A percentile compares a stretch with the other conserved stretches of the same genome.
Conservation (phyloP, 75 land plant genomes). For the Larix kaempferi region DNA sequence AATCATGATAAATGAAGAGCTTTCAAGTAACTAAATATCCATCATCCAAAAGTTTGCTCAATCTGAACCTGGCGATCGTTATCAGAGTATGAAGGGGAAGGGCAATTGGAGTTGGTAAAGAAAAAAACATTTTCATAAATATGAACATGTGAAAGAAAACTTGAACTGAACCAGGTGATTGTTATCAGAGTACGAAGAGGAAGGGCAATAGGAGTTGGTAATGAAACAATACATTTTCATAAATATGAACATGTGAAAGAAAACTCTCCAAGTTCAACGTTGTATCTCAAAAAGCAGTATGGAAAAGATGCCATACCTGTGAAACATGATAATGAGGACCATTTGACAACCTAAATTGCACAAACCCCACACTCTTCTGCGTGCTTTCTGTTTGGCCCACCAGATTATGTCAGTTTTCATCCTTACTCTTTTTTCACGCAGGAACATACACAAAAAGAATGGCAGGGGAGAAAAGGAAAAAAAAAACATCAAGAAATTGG, state of each 20-base stretch:
- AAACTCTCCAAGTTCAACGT: neutral
- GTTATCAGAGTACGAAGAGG: neutral
- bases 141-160: neutral
- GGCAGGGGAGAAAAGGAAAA: neutral
- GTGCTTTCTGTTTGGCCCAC: slow-evolving; percentile 20
- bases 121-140: too few species aligned
- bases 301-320: slow-evolving; percentile 44
- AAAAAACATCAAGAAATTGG: slow-evolving; percentile 2
- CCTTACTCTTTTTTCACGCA: neutral
- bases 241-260: neutral
- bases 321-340: slow-evolving; percentile 79
- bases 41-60: neutral
- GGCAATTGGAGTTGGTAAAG: neutral
- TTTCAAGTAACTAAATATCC: neutral
- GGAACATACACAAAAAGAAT: neutral
- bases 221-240: neutral
- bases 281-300: too few species aligned
- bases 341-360: slow-evolving; percentile 60
- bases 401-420: neutral
- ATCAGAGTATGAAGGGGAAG: neutral
- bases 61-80: neutral
- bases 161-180: neutral
- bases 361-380: slow-evolving; percentile 49
- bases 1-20: neutral
- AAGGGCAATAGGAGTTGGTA: neutral